phyloP scores from a whole-genome alignment of 805 yeast species.

The Yarrowia keelungensis region DNA sequence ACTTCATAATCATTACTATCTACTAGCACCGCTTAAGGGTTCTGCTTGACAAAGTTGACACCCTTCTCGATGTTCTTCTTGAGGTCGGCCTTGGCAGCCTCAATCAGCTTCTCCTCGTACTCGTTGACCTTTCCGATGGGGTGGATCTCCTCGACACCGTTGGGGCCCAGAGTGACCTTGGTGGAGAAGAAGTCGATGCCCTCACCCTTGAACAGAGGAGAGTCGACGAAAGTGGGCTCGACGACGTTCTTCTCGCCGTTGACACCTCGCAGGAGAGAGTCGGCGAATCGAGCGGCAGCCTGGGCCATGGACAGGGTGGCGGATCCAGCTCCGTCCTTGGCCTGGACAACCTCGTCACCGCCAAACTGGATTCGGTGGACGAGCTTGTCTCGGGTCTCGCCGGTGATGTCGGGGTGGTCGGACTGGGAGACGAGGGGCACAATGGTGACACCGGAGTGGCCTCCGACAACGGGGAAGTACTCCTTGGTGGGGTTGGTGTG shows the following conservation, averaged over 20 bases:
- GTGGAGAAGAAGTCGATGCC: constrained; percentile 98
- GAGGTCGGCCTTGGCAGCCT: constrained; percentile 82
- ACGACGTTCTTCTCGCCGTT: constrained; percentile 55
- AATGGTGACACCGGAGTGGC: constrained; percentile 94
- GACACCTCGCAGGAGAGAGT: constrained; percentile 56
- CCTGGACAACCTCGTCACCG: constrained; percentile 96
- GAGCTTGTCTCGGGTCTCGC: constrained; percentile 58
- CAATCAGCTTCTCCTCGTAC: constrained; percentile 85
- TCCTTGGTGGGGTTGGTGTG: constrained; percentile 55
- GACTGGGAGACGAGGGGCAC: constrained; percentile 75
- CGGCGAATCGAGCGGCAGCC: constrained; percentile 85
- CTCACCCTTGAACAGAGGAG: constrained; percentile 80
- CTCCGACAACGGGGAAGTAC: constrained; percentile 81
- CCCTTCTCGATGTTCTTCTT: constrained; percentile 83
- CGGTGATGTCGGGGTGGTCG: constrained; percentile 51
- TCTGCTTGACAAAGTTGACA: constrained; percentile 40
- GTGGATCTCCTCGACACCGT: constrained; percentile 86
- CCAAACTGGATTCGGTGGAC: constrained; percentile 93
- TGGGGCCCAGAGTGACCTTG: constrained; percentile 88
- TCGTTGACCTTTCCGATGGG: constrained; percentile 73
- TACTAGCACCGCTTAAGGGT: constrained; percentile 14
- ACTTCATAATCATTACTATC: not conserved
- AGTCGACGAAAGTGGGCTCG: constrained; percentile 63
- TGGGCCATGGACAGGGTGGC: constrained; percentile 97
- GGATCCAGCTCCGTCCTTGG: constrained; percentile 92